Evolutionary conservation across 352 stramenopile species (phyloP).

Genomic region (Phytophthora syringae): DNA sequence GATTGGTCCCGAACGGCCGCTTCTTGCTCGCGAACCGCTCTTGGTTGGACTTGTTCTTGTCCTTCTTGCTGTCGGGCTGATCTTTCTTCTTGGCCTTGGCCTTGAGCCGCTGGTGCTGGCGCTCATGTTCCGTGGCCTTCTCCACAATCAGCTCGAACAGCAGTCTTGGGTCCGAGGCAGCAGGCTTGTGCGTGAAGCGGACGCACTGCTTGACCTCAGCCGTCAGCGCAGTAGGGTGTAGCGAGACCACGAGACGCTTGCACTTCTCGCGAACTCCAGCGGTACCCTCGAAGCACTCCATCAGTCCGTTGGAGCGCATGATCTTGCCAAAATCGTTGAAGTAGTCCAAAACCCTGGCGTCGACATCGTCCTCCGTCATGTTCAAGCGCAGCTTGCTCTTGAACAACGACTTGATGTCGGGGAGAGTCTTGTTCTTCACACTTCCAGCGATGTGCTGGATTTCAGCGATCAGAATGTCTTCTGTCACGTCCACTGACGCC

Average conservation of each 20-base stretch:
- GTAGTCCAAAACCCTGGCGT: too few species aligned
- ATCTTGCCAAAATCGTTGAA: too few species aligned
- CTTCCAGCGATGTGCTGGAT: neutral
- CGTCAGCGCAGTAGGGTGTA: neutral
- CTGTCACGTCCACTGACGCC: neutral
- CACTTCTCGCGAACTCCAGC: conserved; percentile 1
- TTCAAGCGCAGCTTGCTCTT: neutral
- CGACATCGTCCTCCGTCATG: too few species aligned
- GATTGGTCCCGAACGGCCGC: too few species aligned
- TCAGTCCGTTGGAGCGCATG: too few species aligned
- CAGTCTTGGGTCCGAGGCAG: too few species aligned
- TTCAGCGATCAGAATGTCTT: neutral
- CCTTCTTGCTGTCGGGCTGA: neutral
- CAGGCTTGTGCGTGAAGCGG: too few species aligned
- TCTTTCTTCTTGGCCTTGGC: neutral
- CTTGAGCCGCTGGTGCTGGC: neutral
- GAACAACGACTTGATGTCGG: neutral
- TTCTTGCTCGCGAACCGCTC: neutral
- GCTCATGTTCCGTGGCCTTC: conserved; percentile 8
- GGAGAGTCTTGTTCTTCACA: neutral
- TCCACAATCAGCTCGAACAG: conserved; percentile 8
- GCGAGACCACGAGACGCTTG: conserved; percentile 5
- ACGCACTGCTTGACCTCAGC: conserved; percentile 3
- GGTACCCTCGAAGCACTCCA: too few species aligned
- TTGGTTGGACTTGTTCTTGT: neutral